These are phyloP conservation scores for Tetraselmis striata DNA, from an alignment of 139 green algal genomes.

Conservation along the genomic window DNA sequence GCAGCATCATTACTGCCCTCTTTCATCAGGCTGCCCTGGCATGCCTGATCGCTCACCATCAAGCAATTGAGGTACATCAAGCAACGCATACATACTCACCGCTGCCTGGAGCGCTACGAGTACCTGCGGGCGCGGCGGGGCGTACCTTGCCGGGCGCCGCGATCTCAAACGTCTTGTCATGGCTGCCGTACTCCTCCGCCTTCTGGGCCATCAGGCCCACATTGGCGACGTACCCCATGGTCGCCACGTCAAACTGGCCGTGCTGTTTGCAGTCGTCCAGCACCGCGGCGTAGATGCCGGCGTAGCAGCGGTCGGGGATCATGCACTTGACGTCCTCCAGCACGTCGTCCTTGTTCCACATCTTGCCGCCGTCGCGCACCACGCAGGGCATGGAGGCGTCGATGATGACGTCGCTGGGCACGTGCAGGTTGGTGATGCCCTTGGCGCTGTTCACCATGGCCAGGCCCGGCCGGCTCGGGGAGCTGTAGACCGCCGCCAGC, in stretches of 20 bases:
- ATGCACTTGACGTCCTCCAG: slow-evolving; percentile 17
- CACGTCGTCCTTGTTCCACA: slow-evolving; percentile 19
- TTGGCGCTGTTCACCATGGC: slow-evolving; percentile 21
- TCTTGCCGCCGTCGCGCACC: slow-evolving; percentile 19
- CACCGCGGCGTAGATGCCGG: slow-evolving; percentile 13
- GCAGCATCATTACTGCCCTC: too few species aligned
- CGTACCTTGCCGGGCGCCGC: neutral
- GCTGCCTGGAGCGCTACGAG: too few species aligned
- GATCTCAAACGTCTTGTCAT: slow-evolving; percentile 27
- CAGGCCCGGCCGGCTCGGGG: neutral
- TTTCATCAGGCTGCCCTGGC: too few species aligned
- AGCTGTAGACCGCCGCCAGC: neutral
- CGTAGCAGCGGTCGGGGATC: slow-evolving; percentile 25
- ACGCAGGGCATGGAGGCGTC: slow-evolving; percentile 22
- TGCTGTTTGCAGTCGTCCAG: slow-evolving; percentile 11
- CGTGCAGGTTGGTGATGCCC: slow-evolving; percentile 28
- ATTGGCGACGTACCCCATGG: slow-evolving; percentile 22
- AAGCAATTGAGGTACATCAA: too few species aligned
- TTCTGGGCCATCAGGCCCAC: slow-evolving; percentile 25
- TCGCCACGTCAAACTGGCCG: slow-evolving; percentile 18
- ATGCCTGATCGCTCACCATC: too few species aligned
- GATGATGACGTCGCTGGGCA: slow-evolving; percentile 27
- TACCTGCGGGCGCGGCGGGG: too few species aligned
- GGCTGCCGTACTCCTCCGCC: slow-evolving; percentile 26
- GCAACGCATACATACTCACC: too few species aligned